A percentile compares a stretch with the other conserved stretches of the same genome.
Conservation (phyloP, 257 asterid species). For the Orobanche coerulescens region DNA sequence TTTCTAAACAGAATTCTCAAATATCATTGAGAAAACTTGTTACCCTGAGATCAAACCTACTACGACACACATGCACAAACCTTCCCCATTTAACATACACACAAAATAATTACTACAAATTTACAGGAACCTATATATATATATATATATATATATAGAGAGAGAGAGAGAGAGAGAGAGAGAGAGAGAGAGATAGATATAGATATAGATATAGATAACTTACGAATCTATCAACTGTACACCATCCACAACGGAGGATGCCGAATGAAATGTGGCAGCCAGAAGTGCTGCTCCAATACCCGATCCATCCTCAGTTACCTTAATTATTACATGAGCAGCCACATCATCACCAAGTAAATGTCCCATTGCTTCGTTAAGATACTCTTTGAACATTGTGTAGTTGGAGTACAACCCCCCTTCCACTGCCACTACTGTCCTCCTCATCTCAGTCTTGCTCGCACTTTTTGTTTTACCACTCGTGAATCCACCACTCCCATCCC, state of each 20-base stretch:
- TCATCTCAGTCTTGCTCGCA: constrained; percentile 33
- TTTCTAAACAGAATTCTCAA: background rate
- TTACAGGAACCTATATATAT: background rate
- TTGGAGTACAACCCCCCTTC: constrained; percentile 71
- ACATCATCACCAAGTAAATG: constrained; percentile 64
- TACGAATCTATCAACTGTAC: background rate
- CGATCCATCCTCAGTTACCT: constrained; percentile 64
- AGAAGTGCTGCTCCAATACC: constrained; percentile 85
- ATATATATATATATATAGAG: background rate
- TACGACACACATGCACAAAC: background rate
- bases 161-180: too few species aligned
- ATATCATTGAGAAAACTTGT: background rate
- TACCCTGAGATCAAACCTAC: background rate
- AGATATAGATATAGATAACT: background rate
- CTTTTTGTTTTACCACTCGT: constrained; percentile 34
- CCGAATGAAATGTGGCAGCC: constrained; percentile 69
- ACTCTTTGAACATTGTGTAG: constrained; percentile 61
- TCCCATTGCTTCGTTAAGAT: constrained; percentile 59
- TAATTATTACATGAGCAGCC: constrained; percentile 49
- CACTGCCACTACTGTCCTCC: constrained; percentile 69
- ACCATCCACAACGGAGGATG: constrained; percentile 15
- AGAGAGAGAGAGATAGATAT: too few species aligned
- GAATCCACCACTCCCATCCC: constrained; percentile 62
- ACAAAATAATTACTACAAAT: background rate
- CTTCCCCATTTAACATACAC: background rate